phyloP scores from a whole-genome alignment of 2,329 filamentous ascomycete species.

The Dissoconium aciculare region DNA sequence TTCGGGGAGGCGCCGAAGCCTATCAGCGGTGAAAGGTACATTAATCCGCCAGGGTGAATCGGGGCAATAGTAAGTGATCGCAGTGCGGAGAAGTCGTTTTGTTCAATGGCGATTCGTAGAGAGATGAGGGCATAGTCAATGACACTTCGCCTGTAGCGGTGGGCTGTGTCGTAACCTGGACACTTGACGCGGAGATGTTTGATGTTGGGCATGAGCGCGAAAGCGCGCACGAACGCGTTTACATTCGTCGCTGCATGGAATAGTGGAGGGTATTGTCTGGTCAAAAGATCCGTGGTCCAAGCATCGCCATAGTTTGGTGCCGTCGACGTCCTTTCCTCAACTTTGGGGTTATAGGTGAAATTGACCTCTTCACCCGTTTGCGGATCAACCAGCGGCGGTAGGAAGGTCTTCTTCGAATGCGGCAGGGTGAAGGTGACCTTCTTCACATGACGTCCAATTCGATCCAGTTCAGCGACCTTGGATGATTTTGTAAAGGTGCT shows the following conservation, averaged over 20 bases:
- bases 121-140: conserved; percentile 86
- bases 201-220: conserved; percentile 54
- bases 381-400: conserved; percentile 72
- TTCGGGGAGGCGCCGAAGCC: conserved; percentile 63
- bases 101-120: conserved; percentile 67
- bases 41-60: conserved; percentile 60
- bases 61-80: conserved; percentile 55
- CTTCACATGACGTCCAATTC: conserved; percentile 66
- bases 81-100: conserved; percentile 50
- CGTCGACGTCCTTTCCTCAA: conserved; percentile 31
- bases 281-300: conserved; percentile 66
- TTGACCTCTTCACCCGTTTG: conserved; percentile 59
- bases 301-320: conserved; percentile 66
- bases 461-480: conserved; percentile 57
- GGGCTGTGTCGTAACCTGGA: conserved; percentile 49
- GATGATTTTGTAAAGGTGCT: conserved; percentile 61
- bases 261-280: conserved; percentile 73
- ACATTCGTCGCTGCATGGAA: conserved; percentile 86
- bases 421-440: conserved; percentile 64
- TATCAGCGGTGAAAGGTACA: conserved; percentile 60
- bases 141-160: conserved; percentile 58
- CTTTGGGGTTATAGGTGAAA: conserved; percentile 70
- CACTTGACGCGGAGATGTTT: conserved; percentile 63
- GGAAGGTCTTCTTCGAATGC: conserved; percentile 62
- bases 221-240: conserved; percentile 62